Percentiles rank a stretch among this genome's conserved stretches.
These are phyloP conservation scores for Athelia psychrophila DNA, from an alignment of 1,284 basidiomycete genomes.

Conservation along the genomic window DNA sequence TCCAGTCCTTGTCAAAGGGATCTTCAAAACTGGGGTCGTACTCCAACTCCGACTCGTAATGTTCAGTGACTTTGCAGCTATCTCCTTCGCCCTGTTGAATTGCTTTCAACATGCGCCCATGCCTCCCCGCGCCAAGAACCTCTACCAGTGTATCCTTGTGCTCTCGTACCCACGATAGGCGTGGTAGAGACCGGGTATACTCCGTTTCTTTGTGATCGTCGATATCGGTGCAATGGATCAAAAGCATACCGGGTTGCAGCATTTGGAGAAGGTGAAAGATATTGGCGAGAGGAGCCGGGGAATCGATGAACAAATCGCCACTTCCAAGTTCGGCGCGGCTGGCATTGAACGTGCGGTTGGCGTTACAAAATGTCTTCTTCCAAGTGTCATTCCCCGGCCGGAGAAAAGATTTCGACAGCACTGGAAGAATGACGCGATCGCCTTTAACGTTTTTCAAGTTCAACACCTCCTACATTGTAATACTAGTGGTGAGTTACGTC, in stretches of 20 bases:
- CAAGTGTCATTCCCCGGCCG: too few species aligned
- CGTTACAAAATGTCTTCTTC: background rate
- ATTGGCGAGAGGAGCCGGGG: background rate
- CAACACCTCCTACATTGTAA: too few species aligned
- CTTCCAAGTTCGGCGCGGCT: background rate
- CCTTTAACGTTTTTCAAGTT: too few species aligned
- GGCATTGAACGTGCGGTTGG: background rate
- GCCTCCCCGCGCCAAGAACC: background rate
- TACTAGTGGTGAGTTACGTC: too few species aligned
- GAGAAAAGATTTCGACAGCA: too few species aligned
- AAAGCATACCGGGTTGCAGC: background rate
- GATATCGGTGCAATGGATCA: background rate
- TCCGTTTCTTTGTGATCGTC: background rate
- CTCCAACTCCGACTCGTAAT: background rate
- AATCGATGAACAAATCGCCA: background rate
- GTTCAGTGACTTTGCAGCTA: background rate
- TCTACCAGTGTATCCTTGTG: background rate
- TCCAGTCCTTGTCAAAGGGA: too few species aligned
- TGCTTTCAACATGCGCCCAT: background rate
- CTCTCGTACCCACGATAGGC: background rate
- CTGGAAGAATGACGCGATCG: too few species aligned
- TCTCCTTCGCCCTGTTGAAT: background rate
- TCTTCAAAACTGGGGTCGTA: too few species aligned
- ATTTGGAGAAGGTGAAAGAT: conserved; percentile 1
- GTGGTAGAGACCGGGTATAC: background rate